Conservation (phyloP, 345 rosid genomes). For the Heritiera littoralis region DNA sequence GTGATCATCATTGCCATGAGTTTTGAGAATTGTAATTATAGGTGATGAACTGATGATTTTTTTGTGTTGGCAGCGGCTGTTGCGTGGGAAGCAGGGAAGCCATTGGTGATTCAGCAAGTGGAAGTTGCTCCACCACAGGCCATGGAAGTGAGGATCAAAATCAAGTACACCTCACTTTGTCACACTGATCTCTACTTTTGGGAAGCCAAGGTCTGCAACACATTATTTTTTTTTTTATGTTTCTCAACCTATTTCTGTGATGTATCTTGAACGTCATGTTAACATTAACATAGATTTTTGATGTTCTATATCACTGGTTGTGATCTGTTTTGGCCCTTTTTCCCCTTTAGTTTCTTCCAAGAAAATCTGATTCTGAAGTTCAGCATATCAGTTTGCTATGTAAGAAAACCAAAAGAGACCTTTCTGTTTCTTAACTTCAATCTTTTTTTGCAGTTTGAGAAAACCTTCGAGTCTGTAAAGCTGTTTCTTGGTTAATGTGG, state of each 20-base stretch:
- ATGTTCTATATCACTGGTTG: too few species aligned
- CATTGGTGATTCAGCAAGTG: slow-evolving; percentile 37
- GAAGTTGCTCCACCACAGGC: slow-evolving; percentile 48
- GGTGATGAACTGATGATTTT: not conserved
- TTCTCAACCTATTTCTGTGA: not conserved
- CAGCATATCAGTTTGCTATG: not conserved
- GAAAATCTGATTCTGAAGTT: not conserved
- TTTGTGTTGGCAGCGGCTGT: slow-evolving; percentile 35
- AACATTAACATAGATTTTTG: not conserved
- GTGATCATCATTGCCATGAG: not conserved
- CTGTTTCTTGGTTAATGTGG: not conserved
- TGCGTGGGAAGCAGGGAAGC: slow-evolving; percentile 45
- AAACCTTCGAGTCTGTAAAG: not conserved
- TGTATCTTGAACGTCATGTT: not conserved
- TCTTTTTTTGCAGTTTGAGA: not conserved
- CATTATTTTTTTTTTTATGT: not conserved
- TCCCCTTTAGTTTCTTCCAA: not conserved
- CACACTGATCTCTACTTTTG: slow-evolving; percentile 40
- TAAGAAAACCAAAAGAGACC: not conserved
- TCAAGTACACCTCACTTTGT: slow-evolving; percentile 36
- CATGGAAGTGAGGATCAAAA: slow-evolving; percentile 37
- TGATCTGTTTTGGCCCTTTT: not conserved
- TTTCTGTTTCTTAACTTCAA: not conserved
- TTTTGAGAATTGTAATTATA: not conserved
- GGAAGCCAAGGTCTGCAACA: slow-evolving; percentile 32